Conservation (phyloP, 176 grass and related monocot species). For the Oryza coarctata region DNA sequence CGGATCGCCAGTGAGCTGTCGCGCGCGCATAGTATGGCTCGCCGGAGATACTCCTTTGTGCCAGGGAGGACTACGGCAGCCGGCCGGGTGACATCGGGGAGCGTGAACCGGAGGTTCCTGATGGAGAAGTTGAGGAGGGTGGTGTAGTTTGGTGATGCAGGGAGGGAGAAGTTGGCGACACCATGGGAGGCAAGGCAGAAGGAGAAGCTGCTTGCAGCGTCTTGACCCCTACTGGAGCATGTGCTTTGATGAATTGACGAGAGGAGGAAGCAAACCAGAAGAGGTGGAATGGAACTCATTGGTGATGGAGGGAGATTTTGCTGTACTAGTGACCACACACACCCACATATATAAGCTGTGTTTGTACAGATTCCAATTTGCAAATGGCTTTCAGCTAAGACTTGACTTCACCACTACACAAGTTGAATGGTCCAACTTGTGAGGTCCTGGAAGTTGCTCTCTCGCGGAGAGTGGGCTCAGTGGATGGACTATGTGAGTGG, state of each 20-base stretch:
- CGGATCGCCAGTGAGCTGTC: constrained; percentile 41
- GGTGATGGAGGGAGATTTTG: neutral
- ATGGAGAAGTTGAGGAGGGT: constrained; percentile 60
- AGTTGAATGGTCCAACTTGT: neutral
- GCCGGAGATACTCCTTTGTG: constrained; percentile 30
- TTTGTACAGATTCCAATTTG: neutral
- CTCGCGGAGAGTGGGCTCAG: neutral
- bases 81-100: constrained; percentile 34
- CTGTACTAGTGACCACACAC: neutral
- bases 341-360: neutral
- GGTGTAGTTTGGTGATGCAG: constrained; percentile 33
- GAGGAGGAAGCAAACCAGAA: neutral
- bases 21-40: constrained; percentile 33
- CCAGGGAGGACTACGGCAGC: constrained; percentile 44
- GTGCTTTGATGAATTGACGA: neutral
- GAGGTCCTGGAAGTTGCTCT: neutral
- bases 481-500: neutral
- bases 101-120: constrained; percentile 53
- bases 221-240: neutral
- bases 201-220: neutral
- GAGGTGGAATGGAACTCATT: neutral
- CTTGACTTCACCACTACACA: neutral
- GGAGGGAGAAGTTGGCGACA: constrained; percentile 54
- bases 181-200: constrained; percentile 55
- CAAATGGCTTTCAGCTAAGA: neutral